Evolutionary conservation across 441 rosid genomes (phyloP).

Genomic region (Adansonia madagascariensis): DNA sequence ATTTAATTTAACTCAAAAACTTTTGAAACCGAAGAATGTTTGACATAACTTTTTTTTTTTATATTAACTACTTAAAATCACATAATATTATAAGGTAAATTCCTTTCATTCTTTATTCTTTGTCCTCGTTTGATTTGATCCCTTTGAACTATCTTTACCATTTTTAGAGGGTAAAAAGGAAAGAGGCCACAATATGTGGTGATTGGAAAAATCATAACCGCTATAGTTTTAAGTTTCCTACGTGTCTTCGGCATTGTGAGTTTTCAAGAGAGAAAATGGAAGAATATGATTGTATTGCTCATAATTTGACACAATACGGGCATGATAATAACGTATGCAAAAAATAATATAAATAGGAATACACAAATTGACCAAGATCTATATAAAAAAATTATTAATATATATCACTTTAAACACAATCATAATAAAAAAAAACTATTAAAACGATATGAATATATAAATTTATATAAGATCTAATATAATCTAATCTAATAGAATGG

Average conservation of each 20-base stretch:
- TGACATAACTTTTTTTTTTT: not conserved
- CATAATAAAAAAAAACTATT: not conserved
- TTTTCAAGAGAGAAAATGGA: not conserved
- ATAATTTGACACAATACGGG: too few species aligned
- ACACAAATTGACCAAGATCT: too few species aligned
- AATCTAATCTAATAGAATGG: constrained; percentile 17
- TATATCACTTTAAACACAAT: too few species aligned
- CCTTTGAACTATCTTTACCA: not conserved
- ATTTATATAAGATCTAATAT: not conserved
- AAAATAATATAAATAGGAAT: too few species aligned
- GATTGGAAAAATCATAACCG: not conserved
- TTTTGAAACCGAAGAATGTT: not conserved
- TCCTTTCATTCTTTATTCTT: too few species aligned
- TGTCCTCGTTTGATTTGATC: not conserved
- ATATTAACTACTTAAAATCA: not conserved
- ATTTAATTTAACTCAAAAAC: too few species aligned
- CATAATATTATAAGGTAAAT: too few species aligned
- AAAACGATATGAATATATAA: constrained; percentile 16
- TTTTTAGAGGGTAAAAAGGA: not conserved
- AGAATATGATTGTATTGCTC: too few species aligned
- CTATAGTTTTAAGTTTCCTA: not conserved
- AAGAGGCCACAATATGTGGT: not conserved
- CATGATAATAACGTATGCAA: too few species aligned
- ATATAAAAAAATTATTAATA: too few species aligned
- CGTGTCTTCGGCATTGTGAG: not conserved